phyloP scores from a whole-genome alignment of 768 basidiomycete genomes.

The Termitomyces sp. region DNA sequence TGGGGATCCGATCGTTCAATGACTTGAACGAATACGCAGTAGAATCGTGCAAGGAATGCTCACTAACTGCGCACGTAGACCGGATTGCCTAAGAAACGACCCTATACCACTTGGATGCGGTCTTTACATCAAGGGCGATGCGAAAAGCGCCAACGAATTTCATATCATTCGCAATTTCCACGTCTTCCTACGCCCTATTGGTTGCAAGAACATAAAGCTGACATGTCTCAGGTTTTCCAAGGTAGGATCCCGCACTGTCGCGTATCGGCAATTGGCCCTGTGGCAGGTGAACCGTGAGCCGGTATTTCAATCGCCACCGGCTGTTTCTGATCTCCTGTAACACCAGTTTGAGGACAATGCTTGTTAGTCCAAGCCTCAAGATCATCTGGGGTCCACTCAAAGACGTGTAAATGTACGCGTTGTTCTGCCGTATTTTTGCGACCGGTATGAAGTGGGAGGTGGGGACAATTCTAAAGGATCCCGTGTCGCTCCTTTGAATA shows the following conservation, averaged over 20 bases:
- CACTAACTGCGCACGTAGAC: neutral
- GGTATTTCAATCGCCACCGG: neutral
- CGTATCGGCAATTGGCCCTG: neutral
- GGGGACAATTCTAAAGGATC: neutral
- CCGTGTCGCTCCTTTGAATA: no score
- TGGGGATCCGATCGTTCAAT: no score
- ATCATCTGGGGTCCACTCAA: neutral
- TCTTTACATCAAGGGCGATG: neutral
- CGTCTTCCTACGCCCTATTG: neutral
- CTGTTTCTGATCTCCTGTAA: neutral
- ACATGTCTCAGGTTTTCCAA: neutral
- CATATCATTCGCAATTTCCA: neutral
- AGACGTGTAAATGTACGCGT: neutral
- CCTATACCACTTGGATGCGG: neutral
- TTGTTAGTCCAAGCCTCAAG: neutral
- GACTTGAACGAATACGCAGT: neutral
- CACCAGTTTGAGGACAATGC: neutral
- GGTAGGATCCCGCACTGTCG: neutral
- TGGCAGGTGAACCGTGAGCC: neutral
- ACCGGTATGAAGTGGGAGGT: neutral
- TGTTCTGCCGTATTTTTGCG: neutral
- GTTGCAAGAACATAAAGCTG: neutral
- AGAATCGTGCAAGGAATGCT: neutral
- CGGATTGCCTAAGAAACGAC: neutral
- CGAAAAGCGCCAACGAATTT: neutral